Percentiles rank a stretch among this genome's conserved stretches.
Conservation (phyloP, 768 basidiomycete genomes). For the Agaricus sinodeliciosus region DNA sequence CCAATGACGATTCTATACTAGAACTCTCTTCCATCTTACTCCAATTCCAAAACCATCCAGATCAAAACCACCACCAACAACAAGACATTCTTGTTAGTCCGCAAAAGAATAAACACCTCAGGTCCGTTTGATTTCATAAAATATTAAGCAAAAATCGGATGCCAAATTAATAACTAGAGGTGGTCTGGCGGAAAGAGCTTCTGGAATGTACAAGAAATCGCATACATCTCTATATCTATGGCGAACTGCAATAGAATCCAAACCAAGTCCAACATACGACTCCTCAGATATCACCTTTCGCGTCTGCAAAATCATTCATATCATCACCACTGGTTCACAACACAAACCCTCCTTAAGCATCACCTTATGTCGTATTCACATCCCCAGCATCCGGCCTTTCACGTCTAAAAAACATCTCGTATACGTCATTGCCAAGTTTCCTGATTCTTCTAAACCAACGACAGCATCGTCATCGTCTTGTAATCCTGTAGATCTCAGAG, state of each 20-base stretch:
- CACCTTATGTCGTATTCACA: slow-evolving; percentile 32
- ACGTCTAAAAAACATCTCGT: slow-evolving; percentile 3
- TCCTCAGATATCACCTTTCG: slow-evolving; percentile 38
- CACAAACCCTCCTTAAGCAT: slow-evolving; percentile 25
- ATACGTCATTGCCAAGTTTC: slow-evolving; percentile 1
- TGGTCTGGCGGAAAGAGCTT: slow-evolving; percentile 47
- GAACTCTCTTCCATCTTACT: slow-evolving; percentile 2
- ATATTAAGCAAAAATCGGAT: too few relatives aligned
- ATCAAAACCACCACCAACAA: background rate
- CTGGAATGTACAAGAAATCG: slow-evolving; percentile 32
- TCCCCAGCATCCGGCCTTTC: slow-evolving; percentile 1
- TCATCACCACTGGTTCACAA: slow-evolving; percentile 17
- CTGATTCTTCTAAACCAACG: background rate
- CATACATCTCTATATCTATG: slow-evolving; percentile 45
- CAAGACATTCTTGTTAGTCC: slow-evolving; percentile 1
- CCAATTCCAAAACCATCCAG: background rate
- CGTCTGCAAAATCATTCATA: slow-evolving; percentile 36
- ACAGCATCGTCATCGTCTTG: background rate
- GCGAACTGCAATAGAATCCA: slow-evolving; percentile 42
- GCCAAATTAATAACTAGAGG: too few relatives aligned
- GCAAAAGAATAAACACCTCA: slow-evolving; percentile 3
- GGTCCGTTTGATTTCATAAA: too few relatives aligned
- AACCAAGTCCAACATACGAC: too few relatives aligned
- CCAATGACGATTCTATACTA: background rate
- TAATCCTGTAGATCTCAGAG: background rate